A percentile compares a stretch with the other conserved stretches of the same genome.
Conservation (phyloP, 345 rosid species). For the Lepidium sativum region DNA sequence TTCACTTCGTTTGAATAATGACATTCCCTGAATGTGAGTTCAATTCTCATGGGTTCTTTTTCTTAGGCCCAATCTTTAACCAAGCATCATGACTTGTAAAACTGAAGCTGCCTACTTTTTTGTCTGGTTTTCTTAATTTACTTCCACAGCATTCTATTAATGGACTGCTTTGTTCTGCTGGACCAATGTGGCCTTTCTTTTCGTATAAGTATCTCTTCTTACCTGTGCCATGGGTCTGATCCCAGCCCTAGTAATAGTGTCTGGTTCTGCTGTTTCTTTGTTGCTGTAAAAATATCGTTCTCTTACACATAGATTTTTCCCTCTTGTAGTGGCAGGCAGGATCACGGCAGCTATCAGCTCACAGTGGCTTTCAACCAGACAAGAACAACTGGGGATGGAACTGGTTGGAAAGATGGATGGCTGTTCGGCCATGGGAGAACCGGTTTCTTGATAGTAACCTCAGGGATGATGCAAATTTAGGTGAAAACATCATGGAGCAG, state of each 20-base stretch:
- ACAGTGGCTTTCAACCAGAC: conserved; percentile 77
- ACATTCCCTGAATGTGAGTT: background rate
- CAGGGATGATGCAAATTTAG: conserved; percentile 60
- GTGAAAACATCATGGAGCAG: conserved; percentile 42
- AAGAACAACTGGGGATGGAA: conserved; percentile 99
- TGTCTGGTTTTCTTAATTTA: background rate
- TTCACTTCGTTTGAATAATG: background rate
- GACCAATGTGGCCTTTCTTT: background rate
- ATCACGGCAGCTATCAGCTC: conserved; percentile 53
- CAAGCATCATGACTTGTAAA: background rate
- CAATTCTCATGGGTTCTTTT: background rate
- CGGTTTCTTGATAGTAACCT: conserved; percentile 90
- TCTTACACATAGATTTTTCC: conserved; percentile 3
- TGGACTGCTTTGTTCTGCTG: background rate
- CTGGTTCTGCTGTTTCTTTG: background rate
- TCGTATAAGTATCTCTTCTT: background rate
- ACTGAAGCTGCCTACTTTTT: background rate
- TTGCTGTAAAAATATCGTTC: background rate
- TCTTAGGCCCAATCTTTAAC: background rate
- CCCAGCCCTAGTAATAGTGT: background rate
- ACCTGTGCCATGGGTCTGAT: background rate
- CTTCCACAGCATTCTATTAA: background rate
- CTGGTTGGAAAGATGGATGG: conserved; percentile 99
- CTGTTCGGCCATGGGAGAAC: conserved; percentile 99
- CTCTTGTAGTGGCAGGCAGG: conserved; percentile 93